Evolutionary conservation across 2,329 filamentous ascomycete genomes (phyloP), one percentile per base, ranked within the genome.

Genomic region (Coniella vitis): DNA sequence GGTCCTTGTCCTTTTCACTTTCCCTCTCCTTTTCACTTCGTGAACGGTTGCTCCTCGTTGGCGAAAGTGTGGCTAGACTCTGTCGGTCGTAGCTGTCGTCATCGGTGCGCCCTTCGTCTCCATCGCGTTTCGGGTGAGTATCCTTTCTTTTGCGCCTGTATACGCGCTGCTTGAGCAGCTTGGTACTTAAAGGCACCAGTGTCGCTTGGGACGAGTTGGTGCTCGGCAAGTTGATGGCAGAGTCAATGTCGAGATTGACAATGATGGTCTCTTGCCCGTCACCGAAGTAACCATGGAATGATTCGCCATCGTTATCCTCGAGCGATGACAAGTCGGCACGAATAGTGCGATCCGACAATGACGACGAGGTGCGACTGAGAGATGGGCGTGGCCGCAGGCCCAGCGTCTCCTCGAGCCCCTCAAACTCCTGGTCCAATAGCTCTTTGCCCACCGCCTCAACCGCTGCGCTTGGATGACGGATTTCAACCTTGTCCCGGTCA

Each of bases 391-490:
- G 25, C 19, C 20, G 37, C 19, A 38, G 34, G 10, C 49, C 52
- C 13, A 43, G 41, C 22, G 22, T 45, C 12, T 37, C 40, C 20
- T 64, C 59, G 52, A 70, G 64, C 4, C 63, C 66, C 14, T 68
- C 69, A 0, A 71, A 53, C 35, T 70, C 65, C 31, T 65, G 57
- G 34, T 68, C 62, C 21, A 73, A 64, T 42, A 81, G 65, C 57
- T 78, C 73, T 31, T 68, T 65, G 44, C 74, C 72, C 2, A 72
- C 75, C n/a, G 76, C 76, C 2, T 67, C 69, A 1, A 76, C 77
- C 0, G 78, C 78, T 1, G 77, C 73, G 56, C 55, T 22, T 48
- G 32, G 34, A 45, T 55, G 20, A 17, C 43, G 16, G 53, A 57
- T 21, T 49, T 49, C 25, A 45, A 56, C 37, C 47, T 49, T 10